Conservation (phyloP, 2,329 filamentous ascomycete genomes). For the Leptographium flavum region DNA sequence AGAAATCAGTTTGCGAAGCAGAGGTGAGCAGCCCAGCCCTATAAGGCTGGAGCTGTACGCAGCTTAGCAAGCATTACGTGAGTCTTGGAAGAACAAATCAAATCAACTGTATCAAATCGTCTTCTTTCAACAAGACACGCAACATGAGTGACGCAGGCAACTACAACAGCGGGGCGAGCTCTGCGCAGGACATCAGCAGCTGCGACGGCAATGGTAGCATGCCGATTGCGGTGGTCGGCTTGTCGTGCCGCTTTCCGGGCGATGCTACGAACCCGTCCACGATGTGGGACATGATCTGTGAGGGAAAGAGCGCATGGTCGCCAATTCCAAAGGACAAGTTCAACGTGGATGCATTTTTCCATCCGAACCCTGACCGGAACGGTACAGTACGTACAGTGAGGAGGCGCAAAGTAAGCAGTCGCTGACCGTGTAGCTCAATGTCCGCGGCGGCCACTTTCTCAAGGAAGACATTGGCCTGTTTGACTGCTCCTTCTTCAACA, state of each 20-base stretch:
- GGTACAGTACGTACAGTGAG: conserved; percentile 3
- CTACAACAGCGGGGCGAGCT: not conserved
- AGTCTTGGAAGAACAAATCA: not conserved
- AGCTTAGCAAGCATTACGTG: not conserved
- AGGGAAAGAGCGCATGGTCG: conserved; percentile 6
- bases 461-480: conserved; percentile 9
- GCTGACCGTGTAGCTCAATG: conserved; percentile 10
- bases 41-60: not conserved
- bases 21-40: no score
- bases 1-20: no score
- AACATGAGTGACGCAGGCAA: not conserved
- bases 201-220: not conserved
- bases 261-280: conserved; percentile 16
- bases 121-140: not conserved
- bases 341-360: conserved; percentile 21
- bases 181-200: not conserved
- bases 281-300: conserved; percentile 17
- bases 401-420: not conserved
- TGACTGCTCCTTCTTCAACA: conserved; percentile 18
- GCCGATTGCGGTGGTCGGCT: conserved; percentile 24
- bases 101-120: not conserved
- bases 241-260: conserved; percentile 22
- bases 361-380: not conserved
- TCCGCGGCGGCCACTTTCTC: conserved; percentile 19
- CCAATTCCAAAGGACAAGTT: conserved; percentile 16